A percentile compares a stretch with the other conserved stretches of the same genome.
Conservation (phyloP, 2,329 filamentous ascomycete species). For the Stemphylium lycopersici region DNA sequence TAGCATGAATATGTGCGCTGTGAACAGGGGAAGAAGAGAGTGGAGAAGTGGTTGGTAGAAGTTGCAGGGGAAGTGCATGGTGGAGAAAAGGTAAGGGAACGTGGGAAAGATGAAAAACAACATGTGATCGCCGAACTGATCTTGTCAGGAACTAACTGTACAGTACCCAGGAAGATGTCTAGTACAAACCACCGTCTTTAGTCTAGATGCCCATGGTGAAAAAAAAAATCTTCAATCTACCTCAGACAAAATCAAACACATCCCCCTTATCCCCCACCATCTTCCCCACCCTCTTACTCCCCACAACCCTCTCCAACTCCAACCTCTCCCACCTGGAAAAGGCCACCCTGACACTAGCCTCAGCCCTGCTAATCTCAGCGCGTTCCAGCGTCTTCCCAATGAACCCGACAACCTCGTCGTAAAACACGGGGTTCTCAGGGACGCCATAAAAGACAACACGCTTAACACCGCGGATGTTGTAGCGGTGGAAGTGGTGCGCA, state of each 20-base stretch:
- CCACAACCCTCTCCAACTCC: conserved; percentile 87
- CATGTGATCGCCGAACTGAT: too few species aligned
- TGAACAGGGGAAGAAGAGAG: not conserved
- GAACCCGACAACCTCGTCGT: conserved; percentile 75
- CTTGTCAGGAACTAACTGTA: too few species aligned
- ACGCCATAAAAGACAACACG: conserved; percentile 87
- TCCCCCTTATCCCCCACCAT: conserved; percentile 85
- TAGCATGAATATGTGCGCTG: too few species aligned
- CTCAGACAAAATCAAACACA: conserved; percentile 89
- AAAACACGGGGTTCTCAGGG: conserved; percentile 86
- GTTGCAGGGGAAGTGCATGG: not conserved
- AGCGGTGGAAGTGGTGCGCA: conserved; percentile 95
- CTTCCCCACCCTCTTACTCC: conserved; percentile 76
- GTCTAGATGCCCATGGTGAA: too few species aligned
- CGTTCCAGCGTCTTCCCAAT: conserved; percentile 61
- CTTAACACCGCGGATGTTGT: conserved; percentile 79
- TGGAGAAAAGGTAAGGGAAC: not conserved
- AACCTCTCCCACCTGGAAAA: conserved; percentile 91
- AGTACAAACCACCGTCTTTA: not conserved
- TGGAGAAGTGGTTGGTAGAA: not conserved
- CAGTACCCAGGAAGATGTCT: too few species aligned
- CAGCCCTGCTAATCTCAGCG: conserved; percentile 61
- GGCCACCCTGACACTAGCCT: conserved; percentile 60
- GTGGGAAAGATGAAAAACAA: not conserved
- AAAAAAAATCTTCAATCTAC: too few species aligned